Evolutionary conservation across 1,139 yeast species (phyloP), one percentile per base, ranked within the genome.

Genomic region (Candida neerlandica): DNA sequence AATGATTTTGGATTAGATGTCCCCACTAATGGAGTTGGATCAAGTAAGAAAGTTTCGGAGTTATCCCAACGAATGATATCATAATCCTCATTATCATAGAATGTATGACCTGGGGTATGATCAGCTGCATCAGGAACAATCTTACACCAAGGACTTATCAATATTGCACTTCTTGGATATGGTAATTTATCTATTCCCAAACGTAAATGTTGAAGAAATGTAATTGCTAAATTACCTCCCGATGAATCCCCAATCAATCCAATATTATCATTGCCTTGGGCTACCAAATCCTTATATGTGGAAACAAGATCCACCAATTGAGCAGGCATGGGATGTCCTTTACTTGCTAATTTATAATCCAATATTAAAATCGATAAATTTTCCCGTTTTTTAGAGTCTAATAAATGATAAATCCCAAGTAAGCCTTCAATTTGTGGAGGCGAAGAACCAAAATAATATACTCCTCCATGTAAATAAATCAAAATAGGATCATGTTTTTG

Each of bases 401-500:
- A 46, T 18, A 70, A 59, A 38, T 64, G 62, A 51, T 71, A 65
- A 15, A 71, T 58, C 2, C 73, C 61, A 15, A 68, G 47, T 9
- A 73, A 32, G 0, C 70, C 56, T 50, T 67, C 67, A 27, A 75
- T 37, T 51, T 75, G 80, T 41, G 62, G 58, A 0, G 69, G 68
- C 43, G 61, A 58, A 0, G 75, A 67, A 48, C 73, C 70, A 33
- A 72, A 50, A 47, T 65, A 71, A 54, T 65, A 75, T 1, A 78
- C 80, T 1, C 81, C 81, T 14, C 81, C 80, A 52, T 76, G 80
- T 12, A 62, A 53, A 53, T 64, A 75, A 27, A 75, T 58, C 16
- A 76, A 57, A 12, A 76, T 58, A 0, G 79, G 79, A 51, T 74
- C 78, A 6, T 53, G 44, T 16, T 63, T 56, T 15, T 30, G 21